Percentiles rank a stretch among this genome's conserved stretches.
phyloP scores from a whole-genome alignment of 2,329 filamentous ascomycete species.

The Nothophoma quercina region DNA sequence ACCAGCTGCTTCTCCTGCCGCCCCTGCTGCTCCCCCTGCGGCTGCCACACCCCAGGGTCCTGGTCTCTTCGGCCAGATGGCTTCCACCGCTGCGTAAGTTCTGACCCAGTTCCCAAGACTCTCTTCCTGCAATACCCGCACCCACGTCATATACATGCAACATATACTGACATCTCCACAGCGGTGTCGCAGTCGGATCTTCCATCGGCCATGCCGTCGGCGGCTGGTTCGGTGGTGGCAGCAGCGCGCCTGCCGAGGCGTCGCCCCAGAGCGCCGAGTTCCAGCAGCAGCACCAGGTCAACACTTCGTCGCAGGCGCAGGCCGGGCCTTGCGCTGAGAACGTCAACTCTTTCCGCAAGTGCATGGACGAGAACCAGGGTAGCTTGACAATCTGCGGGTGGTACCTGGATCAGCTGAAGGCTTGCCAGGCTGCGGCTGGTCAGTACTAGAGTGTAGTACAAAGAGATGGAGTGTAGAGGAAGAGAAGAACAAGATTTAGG shows the following conservation, averaged over 20 bases:
- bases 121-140: background rate
- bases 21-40: slow-evolving; percentile 57
- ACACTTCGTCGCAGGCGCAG: slow-evolving; percentile 50
- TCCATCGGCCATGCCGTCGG: slow-evolving; percentile 95
- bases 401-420: slow-evolving; percentile 92
- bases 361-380: slow-evolving; percentile 94
- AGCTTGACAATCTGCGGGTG: slow-evolving; percentile 96
- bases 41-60: slow-evolving; percentile 68
- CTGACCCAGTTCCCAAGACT: background rate
- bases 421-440: slow-evolving; percentile 57
- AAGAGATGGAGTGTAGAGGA: background rate
- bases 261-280: slow-evolving; percentile 46
- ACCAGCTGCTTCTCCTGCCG: slow-evolving; percentile 55
- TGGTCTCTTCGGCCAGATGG: slow-evolving; percentile 95
- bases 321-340: slow-evolving; percentile 72
- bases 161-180: slow-evolving; percentile 50
- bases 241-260: slow-evolving; percentile 61
- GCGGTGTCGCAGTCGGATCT: slow-evolving; percentile 95
- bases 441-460: slow-evolving; percentile 53
- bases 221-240: slow-evolving; percentile 82
- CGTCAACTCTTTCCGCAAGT: slow-evolving; percentile 86
- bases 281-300: slow-evolving; percentile 30
- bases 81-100: slow-evolving; percentile 94
- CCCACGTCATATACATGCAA: background rate
- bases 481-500: background rate